Conservation (phyloP, 805 yeast genomes). For the Suhomyces sp. region DNA sequence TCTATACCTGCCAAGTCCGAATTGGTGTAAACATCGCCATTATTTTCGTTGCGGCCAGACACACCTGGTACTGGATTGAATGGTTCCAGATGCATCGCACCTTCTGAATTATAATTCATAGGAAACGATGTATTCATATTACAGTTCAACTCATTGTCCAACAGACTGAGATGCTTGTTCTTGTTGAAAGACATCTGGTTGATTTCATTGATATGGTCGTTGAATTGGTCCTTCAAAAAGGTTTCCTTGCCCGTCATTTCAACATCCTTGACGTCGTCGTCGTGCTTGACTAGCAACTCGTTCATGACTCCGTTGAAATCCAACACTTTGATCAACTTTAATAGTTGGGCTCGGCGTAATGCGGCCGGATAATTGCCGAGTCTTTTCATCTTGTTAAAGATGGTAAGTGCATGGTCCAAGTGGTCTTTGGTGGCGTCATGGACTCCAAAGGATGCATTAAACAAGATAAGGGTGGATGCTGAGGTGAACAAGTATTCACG, state of each 20-base stretch:
- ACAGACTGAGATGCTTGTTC: conserved; percentile 9
- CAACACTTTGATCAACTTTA: conserved; percentile 60
- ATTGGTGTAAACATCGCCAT: conserved; percentile 32
- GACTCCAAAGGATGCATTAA: conserved; percentile 78
- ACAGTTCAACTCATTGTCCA: conserved; percentile 15
- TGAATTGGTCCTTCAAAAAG: conserved; percentile 1
- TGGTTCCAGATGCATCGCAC: conserved; percentile 14
- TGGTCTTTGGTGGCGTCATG: conserved; percentile 72
- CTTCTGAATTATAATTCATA: conserved; percentile 11
- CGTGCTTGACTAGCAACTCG: conserved; percentile 54
- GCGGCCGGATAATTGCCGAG: conserved; percentile 82
- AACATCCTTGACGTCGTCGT: conserved; percentile 37
- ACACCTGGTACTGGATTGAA: conserved; percentile 12
- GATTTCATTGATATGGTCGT: conserved; percentile 7
- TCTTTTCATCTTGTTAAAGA: conserved; percentile 72
- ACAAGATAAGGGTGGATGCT: conserved; percentile 67
- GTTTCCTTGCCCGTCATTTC: neutral
- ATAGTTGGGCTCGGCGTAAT: conserved; percentile 64
- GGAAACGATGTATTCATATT: neutral
- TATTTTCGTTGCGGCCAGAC: neutral
- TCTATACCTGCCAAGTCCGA: conserved; percentile 42
- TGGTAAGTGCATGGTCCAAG: conserved; percentile 65
- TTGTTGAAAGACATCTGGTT: conserved; percentile 7
- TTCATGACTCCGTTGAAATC: conserved; percentile 68
- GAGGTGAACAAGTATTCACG: conserved; percentile 77